Evolutionary conservation across 164 flowering plant genomes (phyloP), one percentile per base, ranked within the genome.

Genomic region (Dillenia suffruticosa): DNA sequence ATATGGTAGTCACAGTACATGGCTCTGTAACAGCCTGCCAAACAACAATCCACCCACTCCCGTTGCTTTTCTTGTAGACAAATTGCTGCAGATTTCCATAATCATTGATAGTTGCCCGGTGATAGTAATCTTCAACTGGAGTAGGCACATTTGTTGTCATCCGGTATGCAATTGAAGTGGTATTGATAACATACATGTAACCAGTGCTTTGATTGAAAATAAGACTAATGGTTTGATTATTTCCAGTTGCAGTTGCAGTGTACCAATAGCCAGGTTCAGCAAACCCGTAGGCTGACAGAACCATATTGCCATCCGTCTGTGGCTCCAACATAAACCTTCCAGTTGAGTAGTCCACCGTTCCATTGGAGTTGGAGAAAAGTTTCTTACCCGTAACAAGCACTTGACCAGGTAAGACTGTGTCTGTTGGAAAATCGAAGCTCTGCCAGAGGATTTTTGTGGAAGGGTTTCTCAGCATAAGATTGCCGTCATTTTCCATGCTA

Each of bases 51-150:
- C 72, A 70, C 10, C 46, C 15, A 26, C 57, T 60, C 12, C 50
- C 62, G 50, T 51, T 64, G 49, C 51, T 5, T 57, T 64, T 70
- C 11, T 44, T 12, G 32, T 64, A 56, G 9, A 49, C 51, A 13
- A 22, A 55, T 32, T 64, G 72, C 49, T 59, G 72, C 10, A 70
- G 43, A 59, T 70, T 70, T 32, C 72, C 72, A 60, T 49, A 15
- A 24, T 50, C 68, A 50, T 54, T 61, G 15, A 70, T 45, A 7
- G 49, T 56, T 10, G 57, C 64, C 14, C 67, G 63, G 64, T 70
- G 68, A 44, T 70, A 70, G 22, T 19, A 19, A 19, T 19, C 22
- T 19, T 19, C 22, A 19, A 19, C 22, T 19, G 22, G 22, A 19
- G 22, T 19, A 19, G 22, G 22, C 22, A 19, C 22, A 19, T 19